Percentiles rank a stretch among this genome's conserved stretches.
These are phyloP conservation scores for Cladorrhinum sp. DNA, from an alignment of 2,329 filamentous ascomycete genomes.

Conservation along the genomic window DNA sequence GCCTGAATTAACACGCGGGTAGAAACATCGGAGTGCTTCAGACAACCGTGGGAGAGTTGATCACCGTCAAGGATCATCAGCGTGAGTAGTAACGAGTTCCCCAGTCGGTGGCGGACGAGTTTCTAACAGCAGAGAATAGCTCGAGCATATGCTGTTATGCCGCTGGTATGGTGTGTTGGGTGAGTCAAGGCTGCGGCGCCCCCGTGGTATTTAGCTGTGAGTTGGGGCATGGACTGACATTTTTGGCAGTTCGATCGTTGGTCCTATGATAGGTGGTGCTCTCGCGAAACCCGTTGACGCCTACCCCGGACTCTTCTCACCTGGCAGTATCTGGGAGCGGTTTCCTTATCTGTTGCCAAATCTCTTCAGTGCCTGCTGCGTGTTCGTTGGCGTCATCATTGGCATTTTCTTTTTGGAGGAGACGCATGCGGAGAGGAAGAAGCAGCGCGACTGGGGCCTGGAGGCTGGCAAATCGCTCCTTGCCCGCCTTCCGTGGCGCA, in stretches of 20 bases:
- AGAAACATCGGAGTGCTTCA: conserved; percentile 94
- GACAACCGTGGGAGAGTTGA: conserved; percentile 90
- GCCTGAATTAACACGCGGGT: conserved; percentile 21
- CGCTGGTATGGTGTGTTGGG: conserved; percentile 95
- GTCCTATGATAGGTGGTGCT: conserved; percentile 85
- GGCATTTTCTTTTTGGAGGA: conserved; percentile 90
- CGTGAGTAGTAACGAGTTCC: conserved; percentile 52
- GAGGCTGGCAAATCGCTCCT: conserved; percentile 73
- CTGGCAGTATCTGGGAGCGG: conserved; percentile 73
- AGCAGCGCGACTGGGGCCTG: conserved; percentile 69
- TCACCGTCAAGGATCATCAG: conserved; percentile 90
- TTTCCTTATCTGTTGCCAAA: conserved; percentile 93
- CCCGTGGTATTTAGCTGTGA: background rate
- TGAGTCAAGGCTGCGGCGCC: conserved; percentile 38
- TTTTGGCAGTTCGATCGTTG: conserved; percentile 72
- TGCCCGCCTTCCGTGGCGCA: conserved; percentile 40
- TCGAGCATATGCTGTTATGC: conserved; percentile 95
- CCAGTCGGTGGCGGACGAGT: conserved; percentile 1
- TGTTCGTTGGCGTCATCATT: conserved; percentile 70
- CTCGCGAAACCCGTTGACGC: conserved; percentile 82
- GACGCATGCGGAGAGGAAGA: conserved; percentile 81
- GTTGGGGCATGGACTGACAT: conserved; percentile 12
- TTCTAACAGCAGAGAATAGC: conserved; percentile 46
- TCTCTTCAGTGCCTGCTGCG: conserved; percentile 79
- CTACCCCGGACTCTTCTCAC: conserved; percentile 70